Evolutionary conservation across 257 asterid species (phyloP).

Genomic region (Paulownia fortunei): DNA sequence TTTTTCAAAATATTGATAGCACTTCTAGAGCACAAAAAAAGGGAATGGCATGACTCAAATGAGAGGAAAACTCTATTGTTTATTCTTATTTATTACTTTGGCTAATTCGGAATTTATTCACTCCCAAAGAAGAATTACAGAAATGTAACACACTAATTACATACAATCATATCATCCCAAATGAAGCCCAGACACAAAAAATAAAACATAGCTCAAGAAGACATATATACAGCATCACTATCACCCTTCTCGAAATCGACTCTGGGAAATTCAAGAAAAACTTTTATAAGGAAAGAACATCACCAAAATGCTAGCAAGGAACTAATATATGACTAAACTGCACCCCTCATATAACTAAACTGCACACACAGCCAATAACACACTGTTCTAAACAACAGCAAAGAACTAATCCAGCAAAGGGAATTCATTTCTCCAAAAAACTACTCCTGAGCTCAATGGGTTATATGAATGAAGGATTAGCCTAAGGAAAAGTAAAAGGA

Average conservation of each 20-base stretch:
- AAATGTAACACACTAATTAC: too few species aligned
- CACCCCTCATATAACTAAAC: too few species aligned
- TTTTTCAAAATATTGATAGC: too few species aligned
- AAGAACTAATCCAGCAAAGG: not conserved
- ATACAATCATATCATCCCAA: too few species aligned
- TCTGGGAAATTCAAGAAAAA: too few species aligned
- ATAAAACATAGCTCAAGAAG: too few species aligned
- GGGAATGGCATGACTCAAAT: too few species aligned
- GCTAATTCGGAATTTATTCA: too few species aligned
- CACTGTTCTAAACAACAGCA: not conserved
- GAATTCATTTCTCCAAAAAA: not conserved
- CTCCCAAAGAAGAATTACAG: too few species aligned
- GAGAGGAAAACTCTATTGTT: too few species aligned
- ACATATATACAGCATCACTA: not conserved
- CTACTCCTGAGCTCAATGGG: not conserved
- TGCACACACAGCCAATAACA: not conserved
- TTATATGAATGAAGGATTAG: not conserved
- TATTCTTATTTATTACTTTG: too few species aligned
- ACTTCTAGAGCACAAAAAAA: too few species aligned
- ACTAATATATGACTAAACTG: not conserved
- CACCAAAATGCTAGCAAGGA: not conserved
- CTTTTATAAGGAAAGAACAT: not conserved
- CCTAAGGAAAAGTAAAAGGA: not conserved
- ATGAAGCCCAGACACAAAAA: not conserved
- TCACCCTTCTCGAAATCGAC: not conserved